phyloP scores from a whole-genome alignment of 805 yeast genomes.

The Schwanniomyces yamadae region DNA sequence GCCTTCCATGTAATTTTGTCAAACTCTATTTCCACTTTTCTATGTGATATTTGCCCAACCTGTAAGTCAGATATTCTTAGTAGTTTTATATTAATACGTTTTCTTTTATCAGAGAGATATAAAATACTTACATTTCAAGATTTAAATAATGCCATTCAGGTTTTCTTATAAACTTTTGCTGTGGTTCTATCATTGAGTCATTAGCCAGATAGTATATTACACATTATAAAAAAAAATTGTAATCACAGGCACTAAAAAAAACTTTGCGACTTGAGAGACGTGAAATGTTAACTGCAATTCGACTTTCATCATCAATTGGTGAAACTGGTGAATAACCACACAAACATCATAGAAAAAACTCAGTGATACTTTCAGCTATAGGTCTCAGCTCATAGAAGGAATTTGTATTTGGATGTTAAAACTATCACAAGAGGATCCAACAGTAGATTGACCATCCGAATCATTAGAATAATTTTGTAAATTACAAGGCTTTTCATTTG shows the following conservation, averaged over 20 bases:
- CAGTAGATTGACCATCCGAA: conserved; percentile 14
- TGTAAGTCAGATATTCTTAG: conserved; percentile 15
- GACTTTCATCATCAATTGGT: too few species aligned
- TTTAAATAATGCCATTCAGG: conserved; percentile 24
- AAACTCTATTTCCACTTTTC: conserved; percentile 7
- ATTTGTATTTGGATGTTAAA: conserved; percentile 31
- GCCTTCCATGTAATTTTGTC: conserved; percentile 35
- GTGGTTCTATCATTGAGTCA: too few species aligned
- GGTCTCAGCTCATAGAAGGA: conserved; percentile 10
- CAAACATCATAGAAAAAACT: too few species aligned
- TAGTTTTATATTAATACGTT: conserved; percentile 2
- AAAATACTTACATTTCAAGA: conserved; percentile 21
- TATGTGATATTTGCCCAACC: conserved; percentile 9
- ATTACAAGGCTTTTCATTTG: conserved; percentile 3
- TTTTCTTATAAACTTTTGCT: conserved; percentile 1
- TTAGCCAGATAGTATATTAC: too few species aligned
- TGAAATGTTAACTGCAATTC: too few species aligned
- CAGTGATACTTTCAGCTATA: too few species aligned
- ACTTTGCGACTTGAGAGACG: too few species aligned
- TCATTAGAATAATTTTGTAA: conserved; percentile 7
- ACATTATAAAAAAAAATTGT: too few species aligned
- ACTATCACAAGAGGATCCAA: conserved; percentile 20
- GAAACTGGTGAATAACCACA: too few species aligned
- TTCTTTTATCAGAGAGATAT: neutral
- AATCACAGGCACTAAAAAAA: too few species aligned